Conservation (phyloP, 257 asterid species). For the Ligustrum vulgare region DNA sequence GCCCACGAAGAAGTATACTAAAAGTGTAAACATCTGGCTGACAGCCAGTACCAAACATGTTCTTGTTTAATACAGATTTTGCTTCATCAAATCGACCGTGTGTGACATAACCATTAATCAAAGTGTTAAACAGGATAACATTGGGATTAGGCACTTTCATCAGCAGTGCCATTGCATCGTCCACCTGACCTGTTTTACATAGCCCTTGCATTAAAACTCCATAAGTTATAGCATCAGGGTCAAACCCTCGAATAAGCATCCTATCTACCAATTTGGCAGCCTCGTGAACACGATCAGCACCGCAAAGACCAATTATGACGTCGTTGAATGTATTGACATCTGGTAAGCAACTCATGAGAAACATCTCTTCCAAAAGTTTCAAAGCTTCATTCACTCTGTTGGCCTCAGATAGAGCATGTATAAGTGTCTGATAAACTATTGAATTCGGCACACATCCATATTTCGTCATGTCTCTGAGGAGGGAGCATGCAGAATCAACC, state of each 20-base stretch:
- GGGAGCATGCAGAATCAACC: constrained; percentile 76
- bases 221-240: constrained; percentile 75
- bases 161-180: constrained; percentile 61
- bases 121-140: constrained; percentile 54
- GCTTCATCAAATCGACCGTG: constrained; percentile 70
- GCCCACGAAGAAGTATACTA: constrained; percentile 74
- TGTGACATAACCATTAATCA: constrained; percentile 65
- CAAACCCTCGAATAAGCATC: constrained; percentile 71
- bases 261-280: constrained; percentile 91
- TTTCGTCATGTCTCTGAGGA: constrained; percentile 93
- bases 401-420: constrained; percentile 60
- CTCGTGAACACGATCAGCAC: constrained; percentile 67
- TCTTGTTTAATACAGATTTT: constrained; percentile 47
- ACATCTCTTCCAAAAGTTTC: constrained; percentile 89
- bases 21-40: constrained; percentile 76
- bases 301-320: constrained; percentile 73
- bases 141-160: constrained; percentile 65
- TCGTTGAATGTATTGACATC: constrained; percentile 87
- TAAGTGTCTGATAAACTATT: constrained; percentile 77
- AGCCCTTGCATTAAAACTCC: constrained; percentile 80
- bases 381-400: constrained; percentile 74
- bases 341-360: constrained; percentile 87
- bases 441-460: constrained; percentile 93
- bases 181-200: constrained; percentile 67
- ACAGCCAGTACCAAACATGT: constrained; percentile 41